Evolutionary conservation across 2,329 filamentous ascomycete species (phyloP), one percentile per base, ranked within the genome.

Genomic region (Cladosporium colombiae): DNA sequence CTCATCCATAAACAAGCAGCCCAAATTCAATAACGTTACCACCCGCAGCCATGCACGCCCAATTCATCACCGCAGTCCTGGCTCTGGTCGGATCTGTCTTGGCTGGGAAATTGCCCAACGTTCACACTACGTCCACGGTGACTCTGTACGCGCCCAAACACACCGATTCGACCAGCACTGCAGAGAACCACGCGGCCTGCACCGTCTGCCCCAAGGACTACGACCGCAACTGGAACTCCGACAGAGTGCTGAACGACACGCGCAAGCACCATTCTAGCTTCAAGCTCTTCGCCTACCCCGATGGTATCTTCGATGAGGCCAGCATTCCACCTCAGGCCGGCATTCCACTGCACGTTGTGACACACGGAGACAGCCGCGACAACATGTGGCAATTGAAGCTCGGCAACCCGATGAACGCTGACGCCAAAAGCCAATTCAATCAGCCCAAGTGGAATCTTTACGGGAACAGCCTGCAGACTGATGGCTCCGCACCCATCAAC

Each of bases 201-300:
- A 29, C 61, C 61, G 29, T n/a, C 25, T 55, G 50, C 25, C 35
- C 33, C 10, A 63, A 46, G 3, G 50, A 63, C 7, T 29, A 31
- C 50, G 50, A 63, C 61, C 61, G 50, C 33, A 53, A 63, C 50
- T 63, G 50, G 61, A 27, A 63, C 11, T 27, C 40, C 11, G 50
- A 72, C 21, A 70, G 71, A 53, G 68, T 68, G 11, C 59, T 71
- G 53, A 67, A 73, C 37, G 72, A 74, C 35, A 59, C 53, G 18
- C 66, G 70, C 23, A 67, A 71, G 53, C 63, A 74, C 65, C 70
- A 72, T 49, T 70, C 70, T 25, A 66, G 70, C 8, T 63, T 63
- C 61, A 53, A 63, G 18, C 50, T 63, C 33, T 63, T 63, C 50
- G 50, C 50, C 21, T 25, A 46, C 33, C 23, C 23, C 33, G 25